phyloP scores from a whole-genome alignment of 1,284 basidiomycete species.

The Irpex sp. region DNA sequence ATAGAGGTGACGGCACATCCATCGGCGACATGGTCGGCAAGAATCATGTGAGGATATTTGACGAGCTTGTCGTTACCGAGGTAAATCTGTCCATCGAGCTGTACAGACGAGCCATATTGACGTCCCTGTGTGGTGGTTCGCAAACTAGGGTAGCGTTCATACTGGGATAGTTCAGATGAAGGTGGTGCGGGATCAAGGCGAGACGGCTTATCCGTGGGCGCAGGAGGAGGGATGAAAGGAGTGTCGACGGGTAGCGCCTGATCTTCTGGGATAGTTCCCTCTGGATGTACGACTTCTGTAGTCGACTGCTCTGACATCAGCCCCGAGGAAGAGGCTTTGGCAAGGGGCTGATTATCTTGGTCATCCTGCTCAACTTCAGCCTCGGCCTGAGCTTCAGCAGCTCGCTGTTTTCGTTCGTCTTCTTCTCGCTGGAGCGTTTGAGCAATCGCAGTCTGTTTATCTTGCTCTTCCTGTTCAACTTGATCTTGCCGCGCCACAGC shows the following conservation, averaged over 20 bases:
- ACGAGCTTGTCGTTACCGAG: background rate
- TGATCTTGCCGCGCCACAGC: background rate
- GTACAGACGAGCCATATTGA: background rate
- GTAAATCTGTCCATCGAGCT: background rate
- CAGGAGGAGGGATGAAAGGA: background rate
- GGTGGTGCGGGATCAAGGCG: background rate
- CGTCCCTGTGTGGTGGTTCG: background rate
- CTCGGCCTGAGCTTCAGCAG: background rate
- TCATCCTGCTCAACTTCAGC: background rate
- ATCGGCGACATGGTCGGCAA: background rate
- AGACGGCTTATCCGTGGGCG: too few relatives aligned
- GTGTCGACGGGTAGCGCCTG: background rate
- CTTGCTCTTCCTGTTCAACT: background rate
- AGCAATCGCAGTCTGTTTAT: background rate
- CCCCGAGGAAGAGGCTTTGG: background rate
- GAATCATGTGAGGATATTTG: background rate
- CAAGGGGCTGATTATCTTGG: too few relatives aligned
- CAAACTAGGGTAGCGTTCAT: background rate
- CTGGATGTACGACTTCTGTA: background rate
- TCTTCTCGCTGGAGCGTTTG: background rate
- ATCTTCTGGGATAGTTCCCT: too few relatives aligned
- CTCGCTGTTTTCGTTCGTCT: background rate
- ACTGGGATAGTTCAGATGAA: background rate
- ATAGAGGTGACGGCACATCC: conserved; percentile 1
- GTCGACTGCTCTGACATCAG: background rate